These are phyloP conservation scores for Clavariopsis aquatica DNA, from an alignment of 495 filamentous ascomycete genomes.

Conservation along the genomic window DNA sequence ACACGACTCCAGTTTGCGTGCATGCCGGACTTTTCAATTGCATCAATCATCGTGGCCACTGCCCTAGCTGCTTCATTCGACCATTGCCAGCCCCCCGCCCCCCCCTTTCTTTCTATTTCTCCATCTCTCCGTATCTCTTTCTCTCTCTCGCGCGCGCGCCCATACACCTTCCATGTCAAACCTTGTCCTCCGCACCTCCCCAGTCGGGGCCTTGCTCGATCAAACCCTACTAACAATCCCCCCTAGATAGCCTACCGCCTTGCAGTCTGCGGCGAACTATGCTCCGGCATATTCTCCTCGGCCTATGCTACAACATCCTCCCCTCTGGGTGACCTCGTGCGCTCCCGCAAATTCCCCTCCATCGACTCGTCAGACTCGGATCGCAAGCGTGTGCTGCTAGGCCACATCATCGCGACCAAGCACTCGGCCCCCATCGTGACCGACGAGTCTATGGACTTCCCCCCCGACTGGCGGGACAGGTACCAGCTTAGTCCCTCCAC, in stretches of 20 bases:
- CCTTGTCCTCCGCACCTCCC: not conserved
- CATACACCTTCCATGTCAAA: not conserved
- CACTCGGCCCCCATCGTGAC: slow-evolving; percentile 61
- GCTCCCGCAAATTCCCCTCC: slow-evolving; percentile 34
- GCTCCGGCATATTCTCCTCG: slow-evolving; percentile 73
- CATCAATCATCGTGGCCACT: too few species aligned
- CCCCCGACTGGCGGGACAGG: slow-evolving; percentile 57
- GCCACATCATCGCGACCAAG: slow-evolving; percentile 77
- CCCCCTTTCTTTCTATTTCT: too few species aligned
- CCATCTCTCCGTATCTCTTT: too few species aligned
- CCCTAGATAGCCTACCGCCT: slow-evolving; percentile 90
- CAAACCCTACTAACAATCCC: not conserved
- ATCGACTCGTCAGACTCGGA: slow-evolving; percentile 53
- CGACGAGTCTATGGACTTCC: slow-evolving; percentile 75
- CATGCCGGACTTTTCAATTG: not conserved
- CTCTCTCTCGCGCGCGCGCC: too few species aligned
- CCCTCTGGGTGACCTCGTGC: slow-evolving; percentile 49
- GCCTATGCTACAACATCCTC: slow-evolving; percentile 49
- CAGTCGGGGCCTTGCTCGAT: not conserved
- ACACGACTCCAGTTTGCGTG: too few species aligned
- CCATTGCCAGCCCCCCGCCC: too few species aligned
- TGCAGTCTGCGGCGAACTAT: slow-evolving; percentile 72
- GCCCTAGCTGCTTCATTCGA: too few species aligned
- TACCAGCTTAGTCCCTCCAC: slow-evolving; percentile 40
- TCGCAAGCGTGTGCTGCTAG: slow-evolving; percentile 68